A percentile compares a stretch with the other conserved stretches of the same genome.
These are phyloP conservation scores for Nicotiana attenuata DNA, from an alignment of 257 asterid genomes.

Conservation along the genomic window DNA sequence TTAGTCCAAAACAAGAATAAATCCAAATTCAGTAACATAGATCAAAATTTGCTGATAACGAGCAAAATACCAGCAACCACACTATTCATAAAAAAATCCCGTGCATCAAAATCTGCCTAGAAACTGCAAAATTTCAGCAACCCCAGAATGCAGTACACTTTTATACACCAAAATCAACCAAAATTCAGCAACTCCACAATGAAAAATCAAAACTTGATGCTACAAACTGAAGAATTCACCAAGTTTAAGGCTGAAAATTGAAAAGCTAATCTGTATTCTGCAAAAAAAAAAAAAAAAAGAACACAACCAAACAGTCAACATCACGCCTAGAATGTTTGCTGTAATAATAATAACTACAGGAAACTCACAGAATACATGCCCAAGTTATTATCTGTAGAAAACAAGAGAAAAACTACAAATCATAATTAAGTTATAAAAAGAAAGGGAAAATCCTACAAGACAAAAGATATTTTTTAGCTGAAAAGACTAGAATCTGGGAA, in stretches of 20 bases:
- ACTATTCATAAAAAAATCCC: neutral
- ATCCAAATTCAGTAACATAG: constrained; percentile 10
- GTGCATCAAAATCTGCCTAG: neutral
- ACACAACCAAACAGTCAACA: constrained; percentile 30
- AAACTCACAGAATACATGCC: neutral
- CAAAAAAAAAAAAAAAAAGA: constrained; percentile 11
- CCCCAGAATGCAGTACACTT: constrained; percentile 14
- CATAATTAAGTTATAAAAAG: neutral
- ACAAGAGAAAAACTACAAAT: neutral
- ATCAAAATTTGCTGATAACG: neutral
- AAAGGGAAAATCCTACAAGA: neutral
- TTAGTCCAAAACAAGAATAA: neutral
- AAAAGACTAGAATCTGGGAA: neutral
- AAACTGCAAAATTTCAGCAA: neutral
- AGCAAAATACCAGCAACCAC: neutral
- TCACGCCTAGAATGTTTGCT: constrained; percentile 34
- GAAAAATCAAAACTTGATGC: neutral
- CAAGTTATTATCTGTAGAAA: neutral
- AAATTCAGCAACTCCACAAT: neutral
- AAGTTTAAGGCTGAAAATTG: constrained; percentile 11
- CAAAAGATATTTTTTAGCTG: neutral
- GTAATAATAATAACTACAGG: constrained; percentile 13
- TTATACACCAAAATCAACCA: constrained; percentile 12
- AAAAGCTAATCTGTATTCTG: constrained; percentile 11
- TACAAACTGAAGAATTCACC: constrained; percentile 18